Evolutionary conservation across 164 flowering plant species (phyloP).

Genomic region (Echeveria elegans): DNA sequence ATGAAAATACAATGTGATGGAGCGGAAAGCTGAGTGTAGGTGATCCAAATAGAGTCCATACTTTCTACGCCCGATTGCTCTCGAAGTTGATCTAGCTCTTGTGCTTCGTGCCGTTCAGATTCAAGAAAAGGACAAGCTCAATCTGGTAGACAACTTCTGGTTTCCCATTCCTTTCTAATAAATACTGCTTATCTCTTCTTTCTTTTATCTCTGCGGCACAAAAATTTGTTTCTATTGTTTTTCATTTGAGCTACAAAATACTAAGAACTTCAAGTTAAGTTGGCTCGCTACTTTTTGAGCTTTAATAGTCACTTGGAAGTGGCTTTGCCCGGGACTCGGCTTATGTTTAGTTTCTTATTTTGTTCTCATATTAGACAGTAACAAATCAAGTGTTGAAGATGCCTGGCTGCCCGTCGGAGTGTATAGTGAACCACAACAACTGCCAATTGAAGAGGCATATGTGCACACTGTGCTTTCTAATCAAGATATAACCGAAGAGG

Average conservation of each 20-base stretch:
- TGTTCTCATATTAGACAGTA: conserved; percentile 44
- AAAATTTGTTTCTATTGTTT: too few species aligned
- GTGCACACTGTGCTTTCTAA: conserved; percentile 69
- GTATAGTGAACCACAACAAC: conserved; percentile 59
- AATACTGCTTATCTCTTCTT: too few species aligned
- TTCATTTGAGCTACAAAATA: too few species aligned
- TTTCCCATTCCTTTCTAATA: too few species aligned
- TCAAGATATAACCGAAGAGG: conserved; percentile 72
- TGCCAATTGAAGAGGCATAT: conserved; percentile 54
- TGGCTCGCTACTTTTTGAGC: too few species aligned
- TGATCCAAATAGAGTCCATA: conserved; percentile 60
- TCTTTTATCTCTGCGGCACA: too few species aligned
- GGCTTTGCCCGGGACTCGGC: too few species aligned
- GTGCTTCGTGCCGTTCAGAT: conserved; percentile 70
- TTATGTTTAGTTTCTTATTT: neutral
- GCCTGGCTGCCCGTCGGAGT: conserved; percentile 91
- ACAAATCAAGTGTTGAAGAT: conserved; percentile 86
- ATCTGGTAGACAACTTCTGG: conserved; percentile 47
- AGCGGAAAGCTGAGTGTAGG: conserved; percentile 30
- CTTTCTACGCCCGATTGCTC: conserved; percentile 42
- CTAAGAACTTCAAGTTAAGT: too few species aligned
- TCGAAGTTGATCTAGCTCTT: conserved; percentile 60
- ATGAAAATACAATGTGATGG: neutral
- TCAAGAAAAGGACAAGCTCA: conserved; percentile 81
- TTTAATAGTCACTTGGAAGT: too few species aligned